phyloP scores from a whole-genome alignment of 2,329 filamentous ascomycete genomes.

The Cladophialophora bantiana region DNA sequence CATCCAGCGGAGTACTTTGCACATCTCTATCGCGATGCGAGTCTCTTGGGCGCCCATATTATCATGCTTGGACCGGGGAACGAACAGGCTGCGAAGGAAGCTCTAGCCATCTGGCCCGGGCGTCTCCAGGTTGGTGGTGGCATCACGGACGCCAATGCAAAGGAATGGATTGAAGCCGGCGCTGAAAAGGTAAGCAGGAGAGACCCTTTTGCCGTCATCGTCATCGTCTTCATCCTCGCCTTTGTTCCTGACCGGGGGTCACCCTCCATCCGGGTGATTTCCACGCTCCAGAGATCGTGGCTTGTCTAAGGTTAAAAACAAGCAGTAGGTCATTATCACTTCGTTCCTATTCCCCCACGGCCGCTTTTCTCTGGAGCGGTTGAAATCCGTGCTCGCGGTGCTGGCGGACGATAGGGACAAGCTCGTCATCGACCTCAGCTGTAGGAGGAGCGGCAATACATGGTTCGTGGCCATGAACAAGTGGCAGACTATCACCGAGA shows the following conservation, averaged over 20 bases:
- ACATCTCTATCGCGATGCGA: conserved; percentile 76
- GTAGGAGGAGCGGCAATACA: conserved; percentile 73
- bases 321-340: conserved; percentile 87
- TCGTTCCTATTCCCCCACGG: conserved; percentile 90
- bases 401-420: conserved; percentile 77
- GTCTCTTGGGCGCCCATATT: conserved; percentile 82
- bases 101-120: conserved; percentile 77
- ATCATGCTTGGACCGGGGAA: conserved; percentile 96
- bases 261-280: no score
- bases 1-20: conserved; percentile 84
- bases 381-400: conserved; percentile 75
- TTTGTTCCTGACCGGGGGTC: neutral
- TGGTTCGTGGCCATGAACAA: conserved; percentile 99
- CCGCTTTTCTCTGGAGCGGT: conserved; percentile 76
- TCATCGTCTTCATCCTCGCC: neutral
- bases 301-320: neutral
- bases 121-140: conserved; percentile 93
- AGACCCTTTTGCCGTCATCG: neutral
- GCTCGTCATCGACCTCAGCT: conserved; percentile 94
- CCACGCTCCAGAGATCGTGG: neutral
- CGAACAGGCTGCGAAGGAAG: conserved; percentile 77
- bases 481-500: conserved; percentile 97
- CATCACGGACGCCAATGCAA: conserved; percentile 84
- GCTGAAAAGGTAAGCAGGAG: conserved; percentile 77
- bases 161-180: conserved; percentile 83